Percentiles rank a stretch among this genome's conserved stretches.
These are phyloP conservation scores for Talaromyces sp. DNA, from an alignment of 2,329 filamentous ascomycete species.

Conservation along the genomic window DNA sequence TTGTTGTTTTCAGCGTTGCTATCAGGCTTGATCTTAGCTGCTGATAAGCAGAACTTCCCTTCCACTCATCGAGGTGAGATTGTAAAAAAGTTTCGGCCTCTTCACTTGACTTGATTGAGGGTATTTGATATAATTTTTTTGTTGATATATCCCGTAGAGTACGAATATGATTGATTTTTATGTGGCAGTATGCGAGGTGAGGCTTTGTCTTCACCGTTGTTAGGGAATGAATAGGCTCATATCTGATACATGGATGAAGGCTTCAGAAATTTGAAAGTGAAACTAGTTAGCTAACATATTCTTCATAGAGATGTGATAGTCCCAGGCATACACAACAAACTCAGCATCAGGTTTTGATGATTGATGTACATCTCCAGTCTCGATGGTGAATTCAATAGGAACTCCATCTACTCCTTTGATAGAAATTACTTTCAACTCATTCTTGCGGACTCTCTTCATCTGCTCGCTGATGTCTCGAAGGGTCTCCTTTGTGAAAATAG, in stretches of 20 bases:
- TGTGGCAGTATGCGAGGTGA: constrained; percentile 1
- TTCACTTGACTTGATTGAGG: neutral
- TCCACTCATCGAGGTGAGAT: constrained; percentile 1
- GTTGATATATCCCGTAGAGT: constrained; percentile 2
- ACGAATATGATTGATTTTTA: constrained; percentile 4
- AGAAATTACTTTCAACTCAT: neutral
- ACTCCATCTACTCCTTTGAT: constrained; percentile 5
- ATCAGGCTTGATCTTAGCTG: neutral
- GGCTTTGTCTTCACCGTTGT: neutral
- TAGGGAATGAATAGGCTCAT: neutral
- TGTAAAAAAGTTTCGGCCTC: constrained; percentile 3
- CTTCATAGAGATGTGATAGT: neutral
- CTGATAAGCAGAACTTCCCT: constrained; percentile 2
- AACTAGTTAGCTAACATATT: neutral
- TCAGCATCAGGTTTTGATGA: constrained; percentile 1
- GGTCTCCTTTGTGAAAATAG: constrained; percentile 2
- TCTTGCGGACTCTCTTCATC: constrained; percentile 1
- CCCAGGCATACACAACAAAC: constrained; percentile 4
- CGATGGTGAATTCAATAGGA: constrained; percentile 2
- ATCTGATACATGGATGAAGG: neutral
- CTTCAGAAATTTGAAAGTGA: neutral
- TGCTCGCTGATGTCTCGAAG: constrained; percentile 1
- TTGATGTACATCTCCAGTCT: constrained; percentile 1
- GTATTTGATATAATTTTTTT: neutral
- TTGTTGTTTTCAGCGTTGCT: neutral